Conservation (phyloP, 495 filamentous ascomycete genomes). For the Aspergillus ostianus region DNA sequence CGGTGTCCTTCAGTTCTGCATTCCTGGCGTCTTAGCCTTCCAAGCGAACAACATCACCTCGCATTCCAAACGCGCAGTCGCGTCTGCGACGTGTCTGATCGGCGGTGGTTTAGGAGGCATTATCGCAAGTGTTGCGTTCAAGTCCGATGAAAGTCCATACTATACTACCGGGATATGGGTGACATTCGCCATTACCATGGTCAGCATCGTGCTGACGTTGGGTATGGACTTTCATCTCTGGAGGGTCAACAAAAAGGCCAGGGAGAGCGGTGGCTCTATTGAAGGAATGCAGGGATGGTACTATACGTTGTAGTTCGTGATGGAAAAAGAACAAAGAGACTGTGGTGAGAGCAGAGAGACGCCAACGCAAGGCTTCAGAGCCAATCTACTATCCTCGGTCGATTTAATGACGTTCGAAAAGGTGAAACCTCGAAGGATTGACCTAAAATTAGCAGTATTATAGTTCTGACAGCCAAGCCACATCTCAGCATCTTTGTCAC, state of each 20-base stretch:
- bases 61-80: slow-evolving; percentile 14
- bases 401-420: too few relatives aligned
- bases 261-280: slow-evolving; percentile 6
- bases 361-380: too few relatives aligned
- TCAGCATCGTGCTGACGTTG: slow-evolving; percentile 6
- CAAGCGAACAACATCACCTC: slow-evolving; percentile 19
- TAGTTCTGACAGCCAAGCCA: too few relatives aligned
- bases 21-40: slow-evolving; percentile 15
- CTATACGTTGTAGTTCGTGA: slow-evolving; percentile 11
- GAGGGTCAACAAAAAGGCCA: slow-evolving; percentile 14
- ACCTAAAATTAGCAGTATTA: too few relatives aligned
- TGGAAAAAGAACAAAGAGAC: too few relatives aligned
- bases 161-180: slow-evolving; percentile 19
- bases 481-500: too few relatives aligned
- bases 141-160: slow-evolving; percentile 15
- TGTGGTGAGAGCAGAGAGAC: too few relatives aligned
- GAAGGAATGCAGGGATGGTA: slow-evolving; percentile 16
- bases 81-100: slow-evolving; percentile 18
- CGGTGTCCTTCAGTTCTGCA: slow-evolving; percentile 14
- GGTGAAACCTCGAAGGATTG: too few relatives aligned
- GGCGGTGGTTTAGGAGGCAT: slow-evolving; percentile 16
- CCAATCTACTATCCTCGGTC: too few relatives aligned
- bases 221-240: slow-evolving; percentile 13
- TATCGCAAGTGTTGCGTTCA: slow-evolving; percentile 17
- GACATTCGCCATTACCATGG: slow-evolving; percentile 14